Evolutionary conservation across 306 rosid genomes (phyloP).

Genomic region (Lathyrus aphaca): DNA sequence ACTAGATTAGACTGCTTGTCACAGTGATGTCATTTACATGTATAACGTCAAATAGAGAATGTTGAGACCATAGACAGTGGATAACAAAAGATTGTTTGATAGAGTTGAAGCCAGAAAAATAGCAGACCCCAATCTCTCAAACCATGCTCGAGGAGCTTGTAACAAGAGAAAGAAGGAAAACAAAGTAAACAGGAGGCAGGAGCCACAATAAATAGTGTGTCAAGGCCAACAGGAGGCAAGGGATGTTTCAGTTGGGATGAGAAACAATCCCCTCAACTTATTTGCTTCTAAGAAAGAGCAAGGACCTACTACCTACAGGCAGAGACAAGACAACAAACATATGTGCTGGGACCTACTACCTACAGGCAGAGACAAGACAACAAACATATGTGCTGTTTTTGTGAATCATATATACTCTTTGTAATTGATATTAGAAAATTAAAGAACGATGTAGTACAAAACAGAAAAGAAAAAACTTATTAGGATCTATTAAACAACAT

Average conservation of each 20-base stretch:
- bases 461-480: no score
- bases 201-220: neutral
- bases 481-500: no score
- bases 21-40: neutral
- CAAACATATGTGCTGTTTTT: neutral
- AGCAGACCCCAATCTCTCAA: neutral
- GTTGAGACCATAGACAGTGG: neutral
- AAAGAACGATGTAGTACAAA: no score
- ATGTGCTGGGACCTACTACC: slow-evolving; percentile 1
- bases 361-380: neutral
- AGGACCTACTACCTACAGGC: neutral
- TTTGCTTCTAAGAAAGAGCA: neutral
- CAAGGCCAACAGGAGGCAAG: neutral
- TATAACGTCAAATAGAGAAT: neutral
- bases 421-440: no score
- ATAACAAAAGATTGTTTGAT: neutral
- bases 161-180: neutral
- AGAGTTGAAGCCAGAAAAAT: neutral
- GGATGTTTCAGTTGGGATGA: neutral
- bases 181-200: neutral
- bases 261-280: slow-evolving; percentile 1
- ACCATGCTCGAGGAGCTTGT: neutral
- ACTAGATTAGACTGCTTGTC: neutral
- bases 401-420: neutral
- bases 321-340: neutral